These are phyloP conservation scores for Cladosporium sp. DNA, from an alignment of 2,329 filamentous ascomycete species.

Conservation along the genomic window DNA sequence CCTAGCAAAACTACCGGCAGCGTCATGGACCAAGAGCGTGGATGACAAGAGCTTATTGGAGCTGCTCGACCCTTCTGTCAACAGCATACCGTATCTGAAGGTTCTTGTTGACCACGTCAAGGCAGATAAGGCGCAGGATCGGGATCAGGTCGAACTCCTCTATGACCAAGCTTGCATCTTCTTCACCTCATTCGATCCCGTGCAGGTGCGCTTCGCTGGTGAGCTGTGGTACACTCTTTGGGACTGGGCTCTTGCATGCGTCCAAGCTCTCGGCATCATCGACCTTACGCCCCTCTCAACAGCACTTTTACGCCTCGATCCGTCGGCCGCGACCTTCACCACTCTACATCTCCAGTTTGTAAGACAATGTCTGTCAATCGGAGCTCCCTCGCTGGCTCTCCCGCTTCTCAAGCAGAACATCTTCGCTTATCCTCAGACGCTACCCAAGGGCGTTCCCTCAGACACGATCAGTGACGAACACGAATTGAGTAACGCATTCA, in stretches of 20 bases:
- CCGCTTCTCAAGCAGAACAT: constrained; percentile 62
- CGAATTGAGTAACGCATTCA: constrained; percentile 50
- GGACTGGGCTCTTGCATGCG: constrained; percentile 26
- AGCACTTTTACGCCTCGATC: constrained; percentile 64
- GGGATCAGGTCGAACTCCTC: constrained; percentile 36
- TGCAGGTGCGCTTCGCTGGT: constrained; percentile 54
- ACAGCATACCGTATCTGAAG: constrained; percentile 57
- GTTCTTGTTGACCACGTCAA: constrained; percentile 42
- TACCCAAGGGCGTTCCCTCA: constrained; percentile 33
- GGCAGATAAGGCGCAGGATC: constrained; percentile 22
- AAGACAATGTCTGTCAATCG: constrained; percentile 53
- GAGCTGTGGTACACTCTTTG: constrained; percentile 44
- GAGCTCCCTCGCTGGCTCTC: constrained; percentile 52
- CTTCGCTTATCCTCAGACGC: constrained; percentile 56
- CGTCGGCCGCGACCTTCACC: constrained; percentile 62
- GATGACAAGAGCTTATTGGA: constrained; percentile 39
- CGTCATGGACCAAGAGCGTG: constrained; percentile 33
- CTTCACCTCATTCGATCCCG: constrained; percentile 46
- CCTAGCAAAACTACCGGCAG: constrained; percentile 31
- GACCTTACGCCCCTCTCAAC: constrained; percentile 37
- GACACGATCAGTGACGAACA: constrained; percentile 39
- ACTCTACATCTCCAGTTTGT: constrained; percentile 57
- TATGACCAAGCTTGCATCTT: constrained; percentile 48
- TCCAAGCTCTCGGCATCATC: constrained; percentile 13
- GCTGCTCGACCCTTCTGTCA: constrained; percentile 52